These are phyloP conservation scores for Candida andamanensis DNA, from an alignment of 805 yeast genomes.

Conservation along the genomic window DNA sequence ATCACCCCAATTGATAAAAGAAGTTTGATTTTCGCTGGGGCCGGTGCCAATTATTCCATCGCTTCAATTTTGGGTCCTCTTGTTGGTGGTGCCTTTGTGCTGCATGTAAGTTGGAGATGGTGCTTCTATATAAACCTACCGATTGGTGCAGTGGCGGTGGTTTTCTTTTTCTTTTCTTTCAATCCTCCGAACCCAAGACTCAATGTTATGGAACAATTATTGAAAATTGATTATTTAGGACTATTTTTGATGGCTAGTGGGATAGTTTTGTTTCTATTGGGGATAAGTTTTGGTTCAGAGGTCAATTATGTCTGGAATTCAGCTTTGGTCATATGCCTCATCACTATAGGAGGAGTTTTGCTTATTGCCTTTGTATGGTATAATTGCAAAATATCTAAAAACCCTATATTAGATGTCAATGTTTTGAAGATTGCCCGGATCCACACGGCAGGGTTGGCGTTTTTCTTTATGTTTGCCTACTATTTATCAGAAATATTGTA, in stretches of 20 bases:
- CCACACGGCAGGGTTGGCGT: slow-evolving; percentile 29
- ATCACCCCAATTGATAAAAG: slow-evolving; percentile 28
- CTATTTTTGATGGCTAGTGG: slow-evolving; percentile 37
- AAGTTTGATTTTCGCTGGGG: slow-evolving; percentile 28
- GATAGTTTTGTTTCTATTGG: slow-evolving; percentile 41
- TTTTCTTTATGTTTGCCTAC: slow-evolving; percentile 22
- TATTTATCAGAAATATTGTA: slow-evolving; percentile 11
- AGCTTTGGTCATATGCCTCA: slow-evolving; percentile 44
- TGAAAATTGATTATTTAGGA: slow-evolving; percentile 45
- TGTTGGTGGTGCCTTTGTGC: slow-evolving; percentile 59
- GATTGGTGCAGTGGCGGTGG: slow-evolving; percentile 48
- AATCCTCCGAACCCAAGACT: slow-evolving; percentile 43
- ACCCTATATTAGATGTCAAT: slow-evolving; percentile 43
- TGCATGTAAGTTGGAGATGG: slow-evolving; percentile 66
- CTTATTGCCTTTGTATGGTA: slow-evolving; percentile 30
- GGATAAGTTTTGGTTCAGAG: slow-evolving; percentile 47
- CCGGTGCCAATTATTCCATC: slow-evolving; percentile 41
- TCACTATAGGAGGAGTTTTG: slow-evolving; percentile 41
- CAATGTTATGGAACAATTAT: slow-evolving; percentile 30
- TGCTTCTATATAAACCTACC: slow-evolving; percentile 68
- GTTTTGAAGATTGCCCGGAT: slow-evolving; percentile 38
- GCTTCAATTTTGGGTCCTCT: slow-evolving; percentile 57
- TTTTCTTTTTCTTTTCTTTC: slow-evolving; percentile 33
- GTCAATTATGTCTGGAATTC: slow-evolving; percentile 46
- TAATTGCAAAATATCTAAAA: slow-evolving; percentile 36